phyloP scores from a whole-genome alignment of 352 stramenopile species.

The Globisporangium megalacanthum region DNA sequence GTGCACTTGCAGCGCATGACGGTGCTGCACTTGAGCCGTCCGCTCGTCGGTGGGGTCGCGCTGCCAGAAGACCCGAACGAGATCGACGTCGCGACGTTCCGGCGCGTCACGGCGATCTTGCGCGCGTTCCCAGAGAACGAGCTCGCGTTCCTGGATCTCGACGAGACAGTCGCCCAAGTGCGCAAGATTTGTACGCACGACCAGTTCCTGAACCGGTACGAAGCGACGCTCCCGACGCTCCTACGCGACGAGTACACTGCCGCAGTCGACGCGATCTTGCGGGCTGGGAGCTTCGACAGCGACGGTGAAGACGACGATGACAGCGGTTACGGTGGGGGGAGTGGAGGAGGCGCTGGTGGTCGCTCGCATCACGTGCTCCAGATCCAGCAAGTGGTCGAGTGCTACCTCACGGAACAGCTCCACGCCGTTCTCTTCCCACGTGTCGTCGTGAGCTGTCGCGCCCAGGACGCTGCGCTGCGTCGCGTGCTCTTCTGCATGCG shows the following conservation, averaged over 20 bases:
- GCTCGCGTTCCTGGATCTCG: conserved; percentile 61
- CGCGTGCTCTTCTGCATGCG: conserved; percentile 43
- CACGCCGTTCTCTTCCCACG: conserved; percentile 50
- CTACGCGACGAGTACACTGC: conserved; percentile 52
- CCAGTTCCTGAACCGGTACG: conserved; percentile 39
- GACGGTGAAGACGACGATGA: conserved; percentile 6
- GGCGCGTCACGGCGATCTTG: conserved; percentile 72
- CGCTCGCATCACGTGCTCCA: conserved; percentile 39
- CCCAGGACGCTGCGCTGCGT: conserved; percentile 41
- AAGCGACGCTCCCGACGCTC: conserved; percentile 34
- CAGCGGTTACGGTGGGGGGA: background rate
- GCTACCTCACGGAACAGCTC: conserved; percentile 71
- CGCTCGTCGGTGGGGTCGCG: conserved; percentile 51
- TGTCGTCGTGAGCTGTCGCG: conserved; percentile 36
- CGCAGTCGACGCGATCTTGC: conserved; percentile 48
- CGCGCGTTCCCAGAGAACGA: conserved; percentile 71
- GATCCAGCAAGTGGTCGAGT: conserved; percentile 78
- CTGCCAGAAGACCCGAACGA: conserved; percentile 70
- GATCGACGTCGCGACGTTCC: conserved; percentile 67
- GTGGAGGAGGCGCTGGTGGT: background rate
- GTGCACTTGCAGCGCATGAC: conserved; percentile 48
- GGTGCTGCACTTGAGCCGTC: conserved; percentile 67
- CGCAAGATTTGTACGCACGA: conserved; percentile 45
- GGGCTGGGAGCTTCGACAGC: conserved; percentile 43
- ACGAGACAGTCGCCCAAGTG: conserved; percentile 58